A percentile compares a stretch with the other conserved stretches of the same genome.
These are phyloP conservation scores for Mrakia hoshinonis DNA, from an alignment of 768 basidiomycete genomes.

Conservation along the genomic window DNA sequence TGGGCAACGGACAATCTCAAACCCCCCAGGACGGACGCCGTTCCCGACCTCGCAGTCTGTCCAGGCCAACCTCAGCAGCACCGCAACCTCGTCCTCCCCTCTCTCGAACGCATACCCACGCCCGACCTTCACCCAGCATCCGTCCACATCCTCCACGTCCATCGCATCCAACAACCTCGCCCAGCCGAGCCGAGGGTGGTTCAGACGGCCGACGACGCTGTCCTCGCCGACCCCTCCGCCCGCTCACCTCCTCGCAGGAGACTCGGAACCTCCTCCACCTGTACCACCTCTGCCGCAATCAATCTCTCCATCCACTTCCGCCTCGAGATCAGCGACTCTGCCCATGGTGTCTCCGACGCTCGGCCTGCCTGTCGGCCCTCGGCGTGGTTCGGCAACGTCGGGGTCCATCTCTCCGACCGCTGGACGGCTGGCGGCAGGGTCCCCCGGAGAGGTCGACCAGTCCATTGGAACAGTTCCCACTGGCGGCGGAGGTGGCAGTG, in stretches of 20 bases:
- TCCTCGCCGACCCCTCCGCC: neutral
- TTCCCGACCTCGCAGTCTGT: constrained; percentile 11
- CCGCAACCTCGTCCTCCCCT: neutral
- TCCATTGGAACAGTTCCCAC: neutral
- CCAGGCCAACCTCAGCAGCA: neutral
- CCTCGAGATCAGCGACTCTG: neutral
- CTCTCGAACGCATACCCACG: constrained; percentile 2
- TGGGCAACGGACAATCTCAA: neutral
- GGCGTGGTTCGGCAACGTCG: neutral
- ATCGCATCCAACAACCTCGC: neutral
- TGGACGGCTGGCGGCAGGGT: neutral
- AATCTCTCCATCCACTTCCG: neutral
- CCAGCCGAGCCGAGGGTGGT: neutral
- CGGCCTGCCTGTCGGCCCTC: neutral
- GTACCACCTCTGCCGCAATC: neutral
- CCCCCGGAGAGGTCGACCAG: neutral
- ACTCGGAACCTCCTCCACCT: neutral
- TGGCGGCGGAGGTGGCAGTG: neutral
- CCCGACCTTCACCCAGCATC: constrained; percentile 8
- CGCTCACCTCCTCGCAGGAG: neutral
- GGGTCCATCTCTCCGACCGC: constrained; percentile 2
- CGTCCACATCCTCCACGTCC: neutral
- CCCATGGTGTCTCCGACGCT: neutral
- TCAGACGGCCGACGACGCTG: neutral
- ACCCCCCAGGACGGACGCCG: neutral